A percentile compares a stretch with the other conserved stretches of the same genome.
Evolutionary conservation across 495 filamentous ascomycete genomes (phyloP).

Genomic region (Aspergillus panamensis): DNA sequence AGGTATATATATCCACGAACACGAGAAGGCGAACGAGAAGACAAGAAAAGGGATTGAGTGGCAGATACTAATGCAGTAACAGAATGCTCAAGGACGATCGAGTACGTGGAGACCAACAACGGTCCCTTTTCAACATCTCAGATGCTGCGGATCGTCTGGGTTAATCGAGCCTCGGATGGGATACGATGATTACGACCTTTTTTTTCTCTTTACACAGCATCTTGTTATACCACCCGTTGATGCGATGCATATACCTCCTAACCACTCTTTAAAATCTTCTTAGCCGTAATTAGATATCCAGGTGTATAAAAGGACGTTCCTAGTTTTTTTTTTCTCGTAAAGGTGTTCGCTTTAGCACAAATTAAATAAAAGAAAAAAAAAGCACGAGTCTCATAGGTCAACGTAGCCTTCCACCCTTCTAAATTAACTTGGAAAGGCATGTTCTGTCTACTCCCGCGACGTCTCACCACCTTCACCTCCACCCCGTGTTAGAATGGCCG

Average conservation of each 20-base stretch:
- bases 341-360: slow-evolving; percentile 14
- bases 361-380: slow-evolving; percentile 9
- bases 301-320: not conserved
- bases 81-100: slow-evolving; percentile 94
- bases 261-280: not conserved
- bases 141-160: slow-evolving; percentile 71
- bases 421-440: not conserved
- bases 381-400: slow-evolving; percentile 11
- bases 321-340: slow-evolving; percentile 7
- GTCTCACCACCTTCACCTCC: slow-evolving; percentile 46
- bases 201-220: slow-evolving; percentile 1
- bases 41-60: not conserved
- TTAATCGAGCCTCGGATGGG: slow-evolving; percentile 30
- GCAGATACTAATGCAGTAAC: not conserved
- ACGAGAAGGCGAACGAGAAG: not conserved
- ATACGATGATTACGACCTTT: slow-evolving; percentile 38
- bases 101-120: slow-evolving; percentile 56
- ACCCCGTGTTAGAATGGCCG: slow-evolving; percentile 71
- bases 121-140: slow-evolving; percentile 70
- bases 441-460: slow-evolving; percentile 17
- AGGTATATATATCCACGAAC: slow-evolving; percentile 35
- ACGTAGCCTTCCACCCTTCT: slow-evolving; percentile 7
- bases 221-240: not conserved
- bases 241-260: not conserved
- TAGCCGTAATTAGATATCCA: not conserved